Evolutionary conservation across 352 stramenopile species (phyloP), one percentile per base, ranked within the genome.

Genomic region (Phytopythium helicoides): DNA sequence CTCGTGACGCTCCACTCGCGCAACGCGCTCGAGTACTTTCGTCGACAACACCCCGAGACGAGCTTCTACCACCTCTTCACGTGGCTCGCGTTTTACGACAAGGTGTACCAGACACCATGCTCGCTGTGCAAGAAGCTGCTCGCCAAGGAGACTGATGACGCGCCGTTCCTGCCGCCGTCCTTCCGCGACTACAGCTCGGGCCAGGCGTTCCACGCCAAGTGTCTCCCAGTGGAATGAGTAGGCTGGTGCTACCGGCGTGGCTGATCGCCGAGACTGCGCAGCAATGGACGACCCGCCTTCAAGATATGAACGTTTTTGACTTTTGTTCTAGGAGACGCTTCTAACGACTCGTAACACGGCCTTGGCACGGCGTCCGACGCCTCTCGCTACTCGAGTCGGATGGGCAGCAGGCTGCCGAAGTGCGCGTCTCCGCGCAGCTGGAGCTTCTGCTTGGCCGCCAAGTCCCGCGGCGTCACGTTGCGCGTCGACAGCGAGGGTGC

Each of bases 41-140:
- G 81, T 56, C 87, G 87, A 58, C 82, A 94, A 70, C 76, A 89
- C 49, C 84, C 84, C 15, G 82, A 94, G 47, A 89, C 81, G 49
- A 85, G 80, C 65, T 94, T 94, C 52, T 94, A 89, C 65, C 78
- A 94, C 53, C 68, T 94, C 23, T 92, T 92, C 61, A 86, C 80
- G 40, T 94, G 84, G 84, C 67, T 94, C 18, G 79, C 76, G 44
- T 91, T 84, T 68, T 94, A 87, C 58, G 84, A 94, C 72, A 94
- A 94, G 66, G 76, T 92, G 58, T 92, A 94, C 68, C 81, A 94
- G 65, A 92, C 84, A 39, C 78, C 84, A 11, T 94, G 84, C 68
- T 85, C 72, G 25, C 68, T 77, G 25, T 94, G 84, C 71, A 94
- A 94, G 64, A 92, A 92, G 59, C 75, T 94, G 47, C 66, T 94